Conservation (phyloP, 352 stramenopile species). For the Pythium rishiriense region DNA sequence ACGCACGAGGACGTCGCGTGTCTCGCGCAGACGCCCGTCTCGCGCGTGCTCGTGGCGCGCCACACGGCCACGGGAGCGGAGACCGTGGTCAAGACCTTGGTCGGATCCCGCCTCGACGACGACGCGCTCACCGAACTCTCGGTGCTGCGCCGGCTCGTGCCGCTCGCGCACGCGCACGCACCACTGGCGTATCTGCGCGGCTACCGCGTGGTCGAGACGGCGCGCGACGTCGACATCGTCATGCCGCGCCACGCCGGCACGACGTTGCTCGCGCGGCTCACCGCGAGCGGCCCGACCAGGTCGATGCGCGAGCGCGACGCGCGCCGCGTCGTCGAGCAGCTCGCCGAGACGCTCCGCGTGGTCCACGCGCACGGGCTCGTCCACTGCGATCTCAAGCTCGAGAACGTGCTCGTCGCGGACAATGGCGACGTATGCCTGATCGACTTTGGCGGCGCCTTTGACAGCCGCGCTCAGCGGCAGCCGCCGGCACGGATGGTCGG, state of each 20-base stretch:
- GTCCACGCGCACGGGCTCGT: slow-evolving; percentile 91
- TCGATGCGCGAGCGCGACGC: slow-evolving; percentile 43
- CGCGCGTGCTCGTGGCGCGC: slow-evolving; percentile 24
- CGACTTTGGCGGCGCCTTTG: slow-evolving; percentile 62
- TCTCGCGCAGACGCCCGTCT: slow-evolving; percentile 13
- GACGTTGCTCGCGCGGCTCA: slow-evolving; percentile 48
- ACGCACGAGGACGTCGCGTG: slow-evolving; percentile 30
- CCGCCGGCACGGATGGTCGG: slow-evolving; percentile 40
- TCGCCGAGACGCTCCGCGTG: slow-evolving; percentile 87
- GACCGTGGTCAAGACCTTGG: slow-evolving; percentile 44
- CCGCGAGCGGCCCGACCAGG: slow-evolving; percentile 9
- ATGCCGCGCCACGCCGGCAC: slow-evolving; percentile 54
- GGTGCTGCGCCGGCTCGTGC: slow-evolving; percentile 41
- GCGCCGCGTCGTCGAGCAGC: slow-evolving; percentile 32
- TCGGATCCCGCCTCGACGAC: slow-evolving; percentile 24
- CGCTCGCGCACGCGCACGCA: slow-evolving; percentile 9
- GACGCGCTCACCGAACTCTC: slow-evolving; percentile 45
- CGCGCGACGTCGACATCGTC: slow-evolving; percentile 42
- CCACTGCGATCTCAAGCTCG: slow-evolving; percentile 98
- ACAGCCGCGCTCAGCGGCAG: slow-evolving; percentile 20
- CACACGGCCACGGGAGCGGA: slow-evolving; percentile 24
- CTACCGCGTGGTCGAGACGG: slow-evolving; percentile 59
- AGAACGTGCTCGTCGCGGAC: slow-evolving; percentile 88
- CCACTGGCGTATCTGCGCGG: slow-evolving; percentile 32
- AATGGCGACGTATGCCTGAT: slow-evolving; percentile 42